Conservation (phyloP, 495 filamentous ascomycete genomes). For the Staphylotrichum longicolle region DNA sequence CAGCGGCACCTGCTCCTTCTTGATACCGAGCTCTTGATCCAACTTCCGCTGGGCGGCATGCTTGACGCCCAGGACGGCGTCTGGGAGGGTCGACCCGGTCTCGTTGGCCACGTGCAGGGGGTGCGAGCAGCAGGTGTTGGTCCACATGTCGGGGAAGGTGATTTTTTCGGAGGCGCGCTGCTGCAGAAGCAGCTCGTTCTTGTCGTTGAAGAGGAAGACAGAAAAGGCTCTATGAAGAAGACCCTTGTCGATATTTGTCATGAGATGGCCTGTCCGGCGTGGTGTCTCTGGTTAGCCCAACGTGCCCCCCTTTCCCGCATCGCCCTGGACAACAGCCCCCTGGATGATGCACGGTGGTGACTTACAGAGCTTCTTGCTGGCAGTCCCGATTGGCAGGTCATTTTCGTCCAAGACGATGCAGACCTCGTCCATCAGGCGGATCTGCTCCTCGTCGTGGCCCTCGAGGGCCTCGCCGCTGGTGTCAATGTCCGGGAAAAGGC, state of each 20-base stretch:
- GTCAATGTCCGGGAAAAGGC: constrained; percentile 93
- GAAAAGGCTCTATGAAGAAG: constrained; percentile 97
- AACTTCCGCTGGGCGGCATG: constrained; percentile 90
- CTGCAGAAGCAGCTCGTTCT: constrained; percentile 85
- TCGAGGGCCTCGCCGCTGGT: constrained; percentile 72
- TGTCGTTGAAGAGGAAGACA: constrained; percentile 93
- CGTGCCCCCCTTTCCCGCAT: not conserved
- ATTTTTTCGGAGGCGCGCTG: constrained; percentile 97
- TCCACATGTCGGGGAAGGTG: constrained; percentile 99
- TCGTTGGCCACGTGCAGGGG: constrained; percentile 88
- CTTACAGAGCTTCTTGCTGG: constrained; percentile 97
- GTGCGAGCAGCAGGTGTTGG: constrained; percentile 99
- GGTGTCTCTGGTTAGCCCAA: constrained; percentile 18
- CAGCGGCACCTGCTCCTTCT: constrained; percentile 81
- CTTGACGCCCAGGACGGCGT: constrained; percentile 79
- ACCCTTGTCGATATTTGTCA: constrained; percentile 95
- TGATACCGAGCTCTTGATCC: constrained; percentile 92
- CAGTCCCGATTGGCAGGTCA: constrained; percentile 91
- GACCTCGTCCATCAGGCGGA: constrained; percentile 97
- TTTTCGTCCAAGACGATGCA: constrained; percentile 95
- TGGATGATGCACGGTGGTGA: not conserved
- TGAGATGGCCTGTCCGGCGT: constrained; percentile 75
- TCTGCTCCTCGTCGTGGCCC: constrained; percentile 96
- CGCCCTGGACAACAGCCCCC: not conserved
- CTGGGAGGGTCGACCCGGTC: constrained; percentile 78